Evolutionary conservation across 1,139 yeast genomes (phyloP).

Genomic region (Geotrichum macrosporum): DNA sequence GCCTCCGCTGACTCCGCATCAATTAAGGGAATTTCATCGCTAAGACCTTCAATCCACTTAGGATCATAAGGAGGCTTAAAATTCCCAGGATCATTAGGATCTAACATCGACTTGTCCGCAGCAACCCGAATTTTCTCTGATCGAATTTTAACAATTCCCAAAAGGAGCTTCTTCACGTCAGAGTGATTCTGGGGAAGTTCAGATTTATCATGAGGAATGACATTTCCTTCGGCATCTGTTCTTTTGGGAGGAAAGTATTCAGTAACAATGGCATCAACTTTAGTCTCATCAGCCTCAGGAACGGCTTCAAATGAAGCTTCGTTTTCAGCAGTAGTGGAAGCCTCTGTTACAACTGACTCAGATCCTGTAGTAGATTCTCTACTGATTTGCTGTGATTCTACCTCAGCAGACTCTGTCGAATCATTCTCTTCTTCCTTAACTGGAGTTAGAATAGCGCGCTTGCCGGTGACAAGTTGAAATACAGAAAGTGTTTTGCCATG

Average conservation of each 20-base stretch:
- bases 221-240: slow-evolving; percentile 22
- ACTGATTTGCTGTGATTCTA: not conserved
- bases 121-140: slow-evolving; percentile 49
- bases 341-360: slow-evolving; percentile 7
- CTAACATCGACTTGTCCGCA: slow-evolving; percentile 31
- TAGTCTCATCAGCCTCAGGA: slow-evolving; percentile 19
- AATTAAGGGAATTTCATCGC: slow-evolving; percentile 44
- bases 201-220: slow-evolving; percentile 27
- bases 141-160: slow-evolving; percentile 51
- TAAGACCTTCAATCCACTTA: slow-evolving; percentile 54
- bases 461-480: slow-evolving; percentile 31
- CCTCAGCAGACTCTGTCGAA: slow-evolving; percentile 10
- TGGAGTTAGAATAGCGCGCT: slow-evolving; percentile 18
- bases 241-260: slow-evolving; percentile 24
- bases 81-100: slow-evolving; percentile 26
- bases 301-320: slow-evolving; percentile 15
- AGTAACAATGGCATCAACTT: slow-evolving; percentile 23
- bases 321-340: slow-evolving; percentile 16
- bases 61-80: slow-evolving; percentile 47
- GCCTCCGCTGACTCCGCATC: slow-evolving; percentile 54
- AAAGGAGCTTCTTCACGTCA: slow-evolving; percentile 51
- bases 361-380: slow-evolving; percentile 15
- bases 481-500: slow-evolving; percentile 30
- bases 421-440: slow-evolving; percentile 14
- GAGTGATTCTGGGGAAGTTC: slow-evolving; percentile 18